A percentile compares a stretch with the other conserved stretches of the same genome.
Conservation (phyloP, 331 rosid genomes). For the Acacia pycnantha region DNA sequence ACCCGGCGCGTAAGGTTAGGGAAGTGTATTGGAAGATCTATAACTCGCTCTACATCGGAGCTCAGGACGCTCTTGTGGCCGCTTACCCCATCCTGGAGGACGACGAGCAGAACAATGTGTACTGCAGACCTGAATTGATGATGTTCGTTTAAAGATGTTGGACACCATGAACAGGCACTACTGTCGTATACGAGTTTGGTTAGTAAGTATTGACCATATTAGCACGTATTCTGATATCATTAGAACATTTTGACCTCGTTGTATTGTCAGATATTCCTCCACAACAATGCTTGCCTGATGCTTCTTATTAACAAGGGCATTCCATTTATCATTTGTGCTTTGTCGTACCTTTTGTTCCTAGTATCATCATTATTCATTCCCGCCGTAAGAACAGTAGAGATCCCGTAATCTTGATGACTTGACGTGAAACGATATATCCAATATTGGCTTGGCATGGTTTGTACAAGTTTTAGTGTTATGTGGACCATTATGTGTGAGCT, state of each 20-base stretch:
- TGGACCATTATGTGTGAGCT: neutral
- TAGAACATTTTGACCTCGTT: neutral
- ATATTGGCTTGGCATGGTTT: neutral
- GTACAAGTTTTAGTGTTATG: neutral
- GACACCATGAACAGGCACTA: neutral
- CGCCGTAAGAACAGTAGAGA: neutral
- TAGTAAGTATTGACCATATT: neutral
- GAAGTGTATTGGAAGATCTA: conserved; percentile 99
- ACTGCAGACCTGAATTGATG: conserved; percentile 74
- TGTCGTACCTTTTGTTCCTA: neutral
- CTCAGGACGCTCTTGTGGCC: conserved; percentile 96
- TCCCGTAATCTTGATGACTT: neutral
- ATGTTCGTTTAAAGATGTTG: conserved; percentile 48
- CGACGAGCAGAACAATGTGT: conserved; percentile 81
- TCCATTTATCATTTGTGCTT: neutral
- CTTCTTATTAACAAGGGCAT: neutral
- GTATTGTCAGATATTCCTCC: neutral
- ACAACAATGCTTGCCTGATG: neutral
- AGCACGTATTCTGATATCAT: neutral
- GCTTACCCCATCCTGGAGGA: conserved; percentile 87
- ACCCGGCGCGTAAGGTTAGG: conserved; percentile 96
- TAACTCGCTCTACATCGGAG: conserved; percentile 84
- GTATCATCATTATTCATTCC: too few relatives aligned
- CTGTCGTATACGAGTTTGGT: neutral
- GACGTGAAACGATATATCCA: neutral